phyloP scores from a whole-genome alignment of 805 yeast genomes.

The Ogataea parapolymorpha region DNA sequence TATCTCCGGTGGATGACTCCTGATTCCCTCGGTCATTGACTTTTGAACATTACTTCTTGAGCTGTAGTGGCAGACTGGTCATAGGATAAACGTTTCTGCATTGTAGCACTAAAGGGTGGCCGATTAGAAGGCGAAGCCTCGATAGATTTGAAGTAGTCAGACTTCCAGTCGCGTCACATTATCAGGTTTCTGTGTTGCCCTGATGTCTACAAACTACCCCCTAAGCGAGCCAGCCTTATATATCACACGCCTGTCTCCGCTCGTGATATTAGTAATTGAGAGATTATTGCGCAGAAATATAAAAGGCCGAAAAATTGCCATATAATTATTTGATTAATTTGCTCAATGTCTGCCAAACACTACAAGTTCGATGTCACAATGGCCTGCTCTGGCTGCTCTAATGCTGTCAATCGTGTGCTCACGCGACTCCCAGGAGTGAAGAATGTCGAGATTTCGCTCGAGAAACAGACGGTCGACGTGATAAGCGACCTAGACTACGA shows the following conservation, averaged over 20 bases:
- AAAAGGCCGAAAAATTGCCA: conserved; percentile 3
- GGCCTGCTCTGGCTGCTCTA: conserved; percentile 86
- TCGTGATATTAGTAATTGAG: conserved; percentile 2
- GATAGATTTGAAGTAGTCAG: too few species aligned
- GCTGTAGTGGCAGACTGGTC: neutral
- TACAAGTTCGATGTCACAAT: conserved; percentile 80
- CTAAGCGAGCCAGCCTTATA: too few species aligned
- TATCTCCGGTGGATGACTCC: conserved; percentile 51
- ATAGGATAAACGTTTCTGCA: too few species aligned
- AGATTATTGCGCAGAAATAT: neutral
- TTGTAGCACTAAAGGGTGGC: too few species aligned
- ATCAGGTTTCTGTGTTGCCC: too few species aligned
- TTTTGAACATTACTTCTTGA: conserved; percentile 34
- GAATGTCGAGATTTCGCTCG: conserved; percentile 69
- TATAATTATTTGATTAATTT: neutral
- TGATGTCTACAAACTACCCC: too few species aligned
- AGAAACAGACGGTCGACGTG: conserved; percentile 79
- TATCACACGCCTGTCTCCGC: too few species aligned
- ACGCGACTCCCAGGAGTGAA: conserved; percentile 71
- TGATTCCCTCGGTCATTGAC: conserved; percentile 53
- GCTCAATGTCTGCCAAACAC: conserved; percentile 49
- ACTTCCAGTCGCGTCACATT: too few species aligned
- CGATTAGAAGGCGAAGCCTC: too few species aligned
- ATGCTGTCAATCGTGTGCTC: conserved; percentile 78
- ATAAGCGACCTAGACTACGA: conserved; percentile 65